phyloP scores from a whole-genome alignment of 2,329 filamentous ascomycete species.

The Diplodia scrobiculata region DNA sequence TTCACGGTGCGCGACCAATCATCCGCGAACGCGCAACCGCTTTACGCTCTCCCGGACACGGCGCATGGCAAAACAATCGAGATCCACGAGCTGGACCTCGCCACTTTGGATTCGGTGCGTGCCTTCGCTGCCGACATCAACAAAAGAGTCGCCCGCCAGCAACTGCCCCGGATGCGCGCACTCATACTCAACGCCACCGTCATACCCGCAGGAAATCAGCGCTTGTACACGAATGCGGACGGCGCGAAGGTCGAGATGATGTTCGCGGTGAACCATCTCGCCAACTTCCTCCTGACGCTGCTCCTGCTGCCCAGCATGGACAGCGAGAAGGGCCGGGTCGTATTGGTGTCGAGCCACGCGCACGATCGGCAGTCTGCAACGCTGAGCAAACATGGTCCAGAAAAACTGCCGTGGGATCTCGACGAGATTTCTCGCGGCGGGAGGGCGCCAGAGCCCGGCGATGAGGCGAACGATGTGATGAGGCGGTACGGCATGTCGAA shows the following conservation, averaged over 20 bases:
- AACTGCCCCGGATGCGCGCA: slow-evolving; percentile 46
- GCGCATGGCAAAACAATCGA: not conserved
- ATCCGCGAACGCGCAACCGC: not conserved
- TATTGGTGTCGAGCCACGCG: slow-evolving; percentile 32
- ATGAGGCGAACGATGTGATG: slow-evolving; percentile 13
- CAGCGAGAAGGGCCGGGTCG: slow-evolving; percentile 32
- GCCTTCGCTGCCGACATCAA: slow-evolving; percentile 32
- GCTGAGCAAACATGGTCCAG: not conserved
- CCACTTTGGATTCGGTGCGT: slow-evolving; percentile 31
- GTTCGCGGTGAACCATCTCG: slow-evolving; percentile 34
- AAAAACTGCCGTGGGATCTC: slow-evolving; percentile 2
- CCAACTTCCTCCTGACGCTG: slow-evolving; percentile 34
- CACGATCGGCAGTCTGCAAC: not conserved
- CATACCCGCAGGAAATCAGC: not conserved
- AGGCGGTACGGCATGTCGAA: slow-evolving; percentile 21
- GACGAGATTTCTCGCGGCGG: not conserved
- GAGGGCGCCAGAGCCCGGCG: not conserved
- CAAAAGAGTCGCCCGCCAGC: slow-evolving; percentile 34
- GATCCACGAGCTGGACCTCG: slow-evolving; percentile 31
- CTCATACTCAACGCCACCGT: slow-evolving; percentile 44
- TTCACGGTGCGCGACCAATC: slow-evolving; percentile 11
- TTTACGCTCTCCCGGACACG: not conserved
- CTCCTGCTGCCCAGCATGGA: slow-evolving; percentile 36
- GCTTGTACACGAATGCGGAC: slow-evolving; percentile 21
- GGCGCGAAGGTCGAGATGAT: slow-evolving; percentile 31